These are phyloP conservation scores for Candida morakotiae DNA, from an alignment of 805 yeast species.

Conservation along the genomic window DNA sequence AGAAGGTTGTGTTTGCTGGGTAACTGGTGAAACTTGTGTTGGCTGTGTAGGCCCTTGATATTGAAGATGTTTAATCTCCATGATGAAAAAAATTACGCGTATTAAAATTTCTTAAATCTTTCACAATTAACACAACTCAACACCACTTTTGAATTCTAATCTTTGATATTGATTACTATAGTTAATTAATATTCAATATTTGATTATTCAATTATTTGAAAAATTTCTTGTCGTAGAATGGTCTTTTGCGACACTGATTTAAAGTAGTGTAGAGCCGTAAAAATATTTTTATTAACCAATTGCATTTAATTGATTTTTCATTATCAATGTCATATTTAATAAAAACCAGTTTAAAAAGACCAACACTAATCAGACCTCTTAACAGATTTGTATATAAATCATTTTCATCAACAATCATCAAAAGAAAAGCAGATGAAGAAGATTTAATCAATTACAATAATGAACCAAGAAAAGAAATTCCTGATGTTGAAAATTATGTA, in stretches of 20 bases:
- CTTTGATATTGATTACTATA: no score
- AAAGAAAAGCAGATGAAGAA: slow-evolving; percentile 6
- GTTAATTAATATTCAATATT: no score
- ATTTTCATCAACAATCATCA: slow-evolving; percentile 1
- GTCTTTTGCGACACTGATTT: no score
- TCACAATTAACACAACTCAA: no score
- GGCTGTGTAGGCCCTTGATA: slow-evolving; percentile 17
- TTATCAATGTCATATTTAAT: slow-evolving; percentile 5
- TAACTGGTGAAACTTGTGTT: slow-evolving; percentile 31
- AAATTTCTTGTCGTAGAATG: no score
- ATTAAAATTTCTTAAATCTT: no score
- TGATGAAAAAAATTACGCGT: no score
- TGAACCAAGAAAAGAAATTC: slow-evolving; percentile 32
- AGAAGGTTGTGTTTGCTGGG: slow-evolving; percentile 38
- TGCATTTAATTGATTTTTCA: slow-evolving; percentile 4
- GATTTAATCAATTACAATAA: slow-evolving; percentile 33
- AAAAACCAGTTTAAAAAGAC: not conserved
- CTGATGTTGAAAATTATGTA: slow-evolving; percentile 22
- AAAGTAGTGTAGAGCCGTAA: not conserved
- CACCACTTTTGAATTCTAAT: no score
- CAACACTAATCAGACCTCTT: not conserved
- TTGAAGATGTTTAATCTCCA: not conserved
- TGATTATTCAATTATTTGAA: no score
- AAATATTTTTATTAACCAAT: slow-evolving; percentile 3
- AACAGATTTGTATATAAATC: not conserved